These are phyloP conservation scores for Globisporangium echinulatum DNA, from an alignment of 352 stramenopile genomes.

Conservation along the genomic window DNA sequence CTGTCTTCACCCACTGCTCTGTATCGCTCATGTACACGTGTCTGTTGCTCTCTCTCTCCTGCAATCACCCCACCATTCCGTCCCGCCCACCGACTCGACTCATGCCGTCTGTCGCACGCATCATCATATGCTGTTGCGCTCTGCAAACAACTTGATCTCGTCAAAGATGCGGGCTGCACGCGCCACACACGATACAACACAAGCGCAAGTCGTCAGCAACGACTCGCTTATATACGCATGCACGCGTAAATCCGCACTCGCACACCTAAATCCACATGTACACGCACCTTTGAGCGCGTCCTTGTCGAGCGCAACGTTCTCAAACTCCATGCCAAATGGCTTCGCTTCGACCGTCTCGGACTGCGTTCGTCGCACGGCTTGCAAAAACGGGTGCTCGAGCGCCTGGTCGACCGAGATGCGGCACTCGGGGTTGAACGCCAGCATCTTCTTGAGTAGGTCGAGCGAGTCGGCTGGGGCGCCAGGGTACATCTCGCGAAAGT, in stretches of 20 bases:
- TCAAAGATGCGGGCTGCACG: constrained; percentile 76
- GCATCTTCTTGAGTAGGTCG: constrained; percentile 83
- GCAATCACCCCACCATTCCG: background rate
- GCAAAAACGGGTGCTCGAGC: constrained; percentile 76
- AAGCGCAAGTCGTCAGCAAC: constrained; percentile 5
- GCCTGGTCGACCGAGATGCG: constrained; percentile 85
- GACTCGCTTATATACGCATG: background rate
- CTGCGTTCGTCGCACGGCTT: constrained; percentile 64
- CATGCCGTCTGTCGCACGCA: background rate
- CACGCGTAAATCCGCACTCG: background rate
- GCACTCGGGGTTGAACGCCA: constrained; percentile 73
- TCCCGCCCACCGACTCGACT: background rate
- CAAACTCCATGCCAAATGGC: constrained; percentile 87
- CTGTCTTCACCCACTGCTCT: background rate
- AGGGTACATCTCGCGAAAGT: constrained; percentile 82
- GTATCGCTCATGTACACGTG: background rate
- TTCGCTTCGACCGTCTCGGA: constrained; percentile 69
- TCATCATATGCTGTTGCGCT: constrained; percentile 60
- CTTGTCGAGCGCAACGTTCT: constrained; percentile 82
- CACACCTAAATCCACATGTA: constrained; percentile 4
- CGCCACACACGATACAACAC: background rate
- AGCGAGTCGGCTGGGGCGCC: constrained; percentile 72
- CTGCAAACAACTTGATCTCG: constrained; percentile 80
- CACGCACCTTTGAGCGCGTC: constrained; percentile 74
- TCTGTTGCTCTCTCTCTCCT: background rate